Evolutionary conservation across 2,329 filamentous ascomycete genomes (phyloP).

Genomic region (Cladosporium halotolerans): DNA sequence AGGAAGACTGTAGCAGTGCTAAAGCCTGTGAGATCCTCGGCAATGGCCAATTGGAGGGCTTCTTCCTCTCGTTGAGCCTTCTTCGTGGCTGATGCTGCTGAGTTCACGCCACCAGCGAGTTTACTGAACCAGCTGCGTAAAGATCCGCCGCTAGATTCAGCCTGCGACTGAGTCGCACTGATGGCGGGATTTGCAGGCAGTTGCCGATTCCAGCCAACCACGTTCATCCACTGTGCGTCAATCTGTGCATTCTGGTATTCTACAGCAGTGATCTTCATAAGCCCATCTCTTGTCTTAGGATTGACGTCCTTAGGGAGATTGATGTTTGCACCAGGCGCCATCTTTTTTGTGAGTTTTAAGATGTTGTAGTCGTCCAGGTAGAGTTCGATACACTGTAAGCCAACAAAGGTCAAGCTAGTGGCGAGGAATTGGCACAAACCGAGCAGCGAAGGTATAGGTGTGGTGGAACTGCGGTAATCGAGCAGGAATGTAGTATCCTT

Average conservation of each 20-base stretch:
- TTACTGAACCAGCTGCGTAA: conserved; percentile 74
- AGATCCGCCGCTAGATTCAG: conserved; percentile 21
- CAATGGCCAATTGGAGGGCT: conserved; percentile 54
- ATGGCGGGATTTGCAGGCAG: conserved; percentile 14
- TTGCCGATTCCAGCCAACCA: conserved; percentile 73
- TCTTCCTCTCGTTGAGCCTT: conserved; percentile 59
- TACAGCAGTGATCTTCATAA: conserved; percentile 81
- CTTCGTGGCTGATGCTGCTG: conserved; percentile 50
- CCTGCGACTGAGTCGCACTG: conserved; percentile 43
- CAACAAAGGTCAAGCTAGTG: conserved; percentile 93
- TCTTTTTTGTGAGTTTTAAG: conserved; percentile 73
- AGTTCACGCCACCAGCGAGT: conserved; percentile 36
- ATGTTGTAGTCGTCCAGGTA: conserved; percentile 85
- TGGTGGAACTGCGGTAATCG: conserved; percentile 84
- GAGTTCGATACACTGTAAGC: conserved; percentile 78
- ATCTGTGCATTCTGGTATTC: conserved; percentile 86
- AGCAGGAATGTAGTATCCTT: conserved; percentile 78
- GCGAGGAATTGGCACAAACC: conserved; percentile 87
- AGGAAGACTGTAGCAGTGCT: conserved; percentile 80
- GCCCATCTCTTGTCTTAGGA: conserved; percentile 72
- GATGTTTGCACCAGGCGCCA: conserved; percentile 68
- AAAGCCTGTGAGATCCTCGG: conserved; percentile 64
- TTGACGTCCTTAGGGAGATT: conserved; percentile 72
- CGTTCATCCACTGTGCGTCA: conserved; percentile 81
- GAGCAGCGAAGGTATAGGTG: conserved; percentile 77